Base-by-base conservation (phyloP, 345 rosid genomes). In the Camelina hispida region DNA sequence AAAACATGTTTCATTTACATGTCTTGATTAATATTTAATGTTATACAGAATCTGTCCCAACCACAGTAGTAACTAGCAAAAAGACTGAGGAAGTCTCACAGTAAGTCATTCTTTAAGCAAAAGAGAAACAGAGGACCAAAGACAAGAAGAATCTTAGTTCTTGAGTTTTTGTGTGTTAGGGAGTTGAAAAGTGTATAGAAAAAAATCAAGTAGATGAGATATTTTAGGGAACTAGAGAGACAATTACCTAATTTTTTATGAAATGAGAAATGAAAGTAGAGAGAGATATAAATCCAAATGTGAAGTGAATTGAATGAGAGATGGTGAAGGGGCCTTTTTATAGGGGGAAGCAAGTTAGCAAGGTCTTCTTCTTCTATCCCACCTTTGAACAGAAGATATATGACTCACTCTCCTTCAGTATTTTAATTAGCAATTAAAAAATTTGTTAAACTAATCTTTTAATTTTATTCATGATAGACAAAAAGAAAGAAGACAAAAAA, bases 221-320 rank as follows among this genome's bases (percentile, higher is more conserved):
- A 34, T 23, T 23, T 9, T 37, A 47, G 76, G 9, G 9, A 8
- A 34, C 37, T 28, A 28, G 30, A 28, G 30, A 28, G 9, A 34
- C 37, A 70, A 25, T 72, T 35, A 78, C 81, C 77, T 66, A 78
- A 55, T 16, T 23, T 9, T 32, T 38, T 62, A 22, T 28, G 13
- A 77, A 66, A 66, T n/a, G 30, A 57, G 72, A 78, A 22, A 0
- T 40, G 57, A 18, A 72, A 51, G 43, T 32, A 16, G 28, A 50
- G 73, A 16, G 28, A 42, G 58, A 48, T 22, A 22, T 77, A 28
- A 28, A 35, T 76, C 75, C 61, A 77, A 71, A 70, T 77, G 72
- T 56, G 73, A 75, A 67, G 34, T 48, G 67, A 30, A 50, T 56
- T 71, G 81, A 71, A 78, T 58, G 81, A 66, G 72, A 66, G 73